Evolutionary conservation across 2,329 filamentous ascomycete species (phyloP).

Genomic region (Aspergillus nomiae): DNA sequence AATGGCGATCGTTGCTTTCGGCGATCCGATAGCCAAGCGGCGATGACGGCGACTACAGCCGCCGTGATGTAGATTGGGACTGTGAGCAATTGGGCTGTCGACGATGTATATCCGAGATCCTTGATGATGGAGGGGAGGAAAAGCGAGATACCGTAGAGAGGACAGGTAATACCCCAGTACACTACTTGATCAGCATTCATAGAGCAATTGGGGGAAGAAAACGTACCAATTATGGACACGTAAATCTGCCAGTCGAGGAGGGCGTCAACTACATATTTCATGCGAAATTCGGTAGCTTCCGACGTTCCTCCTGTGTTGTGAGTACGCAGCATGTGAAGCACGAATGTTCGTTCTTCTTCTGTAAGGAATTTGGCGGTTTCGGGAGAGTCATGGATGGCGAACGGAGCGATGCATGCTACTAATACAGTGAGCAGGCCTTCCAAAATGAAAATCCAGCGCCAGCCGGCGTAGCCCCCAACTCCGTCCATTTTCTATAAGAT

Average conservation of each 20-base stretch:
- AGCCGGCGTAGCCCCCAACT: conserved; percentile 48
- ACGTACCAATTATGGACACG: conserved; percentile 40
- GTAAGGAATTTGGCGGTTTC: conserved; percentile 48
- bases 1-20: conserved; percentile 57
- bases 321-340: conserved; percentile 40
- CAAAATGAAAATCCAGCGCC: conserved; percentile 55
- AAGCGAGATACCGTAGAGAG: conserved; percentile 45
- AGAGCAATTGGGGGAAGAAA: neutral
- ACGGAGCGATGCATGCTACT: conserved; percentile 46
- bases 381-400: conserved; percentile 50
- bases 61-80: conserved; percentile 46
- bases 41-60: conserved; percentile 38
- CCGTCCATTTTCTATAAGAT: conserved; percentile 50
- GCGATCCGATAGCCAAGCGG: conserved; percentile 61
- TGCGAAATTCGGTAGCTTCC: conserved; percentile 36
- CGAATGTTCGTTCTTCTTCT: conserved; percentile 41
- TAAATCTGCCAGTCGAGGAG: conserved; percentile 47
- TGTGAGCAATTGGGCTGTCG: conserved; percentile 44
- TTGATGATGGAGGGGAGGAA: conserved; percentile 47
- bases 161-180: conserved; percentile 46
- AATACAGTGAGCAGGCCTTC: conserved; percentile 51
- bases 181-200: conserved; percentile 25
- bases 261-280: conserved; percentile 42
- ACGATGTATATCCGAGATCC: conserved; percentile 42
- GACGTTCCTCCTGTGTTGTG: conserved; percentile 35